Conservation (phyloP, 2,329 filamentous ascomycete genomes). For the Ceratocystiopsis minuta region DNA sequence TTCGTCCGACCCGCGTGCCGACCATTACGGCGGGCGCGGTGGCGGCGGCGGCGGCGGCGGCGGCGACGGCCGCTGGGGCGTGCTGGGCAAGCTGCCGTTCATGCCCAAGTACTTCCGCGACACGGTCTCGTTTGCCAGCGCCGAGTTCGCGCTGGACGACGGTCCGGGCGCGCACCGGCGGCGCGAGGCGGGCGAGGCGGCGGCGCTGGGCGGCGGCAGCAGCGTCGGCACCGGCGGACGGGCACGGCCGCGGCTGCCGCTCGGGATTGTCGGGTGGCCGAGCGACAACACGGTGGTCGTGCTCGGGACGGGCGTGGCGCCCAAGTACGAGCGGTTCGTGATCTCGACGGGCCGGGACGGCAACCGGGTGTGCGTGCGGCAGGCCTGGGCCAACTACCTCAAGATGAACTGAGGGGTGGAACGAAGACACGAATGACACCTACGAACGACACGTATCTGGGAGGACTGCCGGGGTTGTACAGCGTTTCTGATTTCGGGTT, state of each 20-base stretch:
- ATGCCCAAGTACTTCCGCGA: slow-evolving; percentile 81
- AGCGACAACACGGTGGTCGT: slow-evolving; percentile 57
- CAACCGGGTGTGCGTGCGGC: slow-evolving; percentile 44
- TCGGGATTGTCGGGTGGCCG: slow-evolving; percentile 75
- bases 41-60: slow-evolving; percentile 23
- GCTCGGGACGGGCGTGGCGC: slow-evolving; percentile 61
- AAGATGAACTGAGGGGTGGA: slow-evolving; percentile 4
- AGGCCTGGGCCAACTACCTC: slow-evolving; percentile 72
- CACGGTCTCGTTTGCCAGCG: slow-evolving; percentile 66
- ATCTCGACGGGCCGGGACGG: slow-evolving; percentile 52
- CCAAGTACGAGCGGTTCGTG: slow-evolving; percentile 75
- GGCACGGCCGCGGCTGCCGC: slow-evolving; percentile 40
- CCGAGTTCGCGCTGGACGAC: slow-evolving; percentile 70
- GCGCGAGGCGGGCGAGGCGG: slow-evolving; percentile 17
- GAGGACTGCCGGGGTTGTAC: no score
- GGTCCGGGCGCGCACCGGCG: slow-evolving; percentile 15
- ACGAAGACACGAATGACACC: no score
- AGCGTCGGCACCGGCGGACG: no score
- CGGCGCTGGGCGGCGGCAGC: slow-evolving; percentile 21
- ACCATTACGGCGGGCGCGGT: no score
- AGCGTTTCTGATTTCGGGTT: no score
- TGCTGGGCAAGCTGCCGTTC: slow-evolving; percentile 66
- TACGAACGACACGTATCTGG: no score
- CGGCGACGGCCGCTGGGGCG: slow-evolving; percentile 61
- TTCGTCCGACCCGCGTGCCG: background rate